Evolutionary conservation across 768 basidiomycete species (phyloP).

Genomic region (Leucosporidium creatinivorum): DNA sequence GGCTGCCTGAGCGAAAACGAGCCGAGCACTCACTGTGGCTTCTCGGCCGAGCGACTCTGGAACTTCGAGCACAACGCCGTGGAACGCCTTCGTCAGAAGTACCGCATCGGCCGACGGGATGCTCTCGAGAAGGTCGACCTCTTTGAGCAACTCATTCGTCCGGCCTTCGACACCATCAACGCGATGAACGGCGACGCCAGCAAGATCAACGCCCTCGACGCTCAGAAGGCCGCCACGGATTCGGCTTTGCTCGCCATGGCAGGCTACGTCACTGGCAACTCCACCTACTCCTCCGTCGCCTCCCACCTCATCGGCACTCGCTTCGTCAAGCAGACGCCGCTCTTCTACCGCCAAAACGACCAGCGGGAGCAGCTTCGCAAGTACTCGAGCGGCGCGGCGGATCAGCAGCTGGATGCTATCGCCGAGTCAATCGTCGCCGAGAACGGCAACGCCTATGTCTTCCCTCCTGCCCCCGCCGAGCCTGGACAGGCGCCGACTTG

Average conservation of each 20-base stretch:
- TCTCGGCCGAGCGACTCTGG: constrained; percentile 28
- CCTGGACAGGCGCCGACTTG: constrained; percentile 3
- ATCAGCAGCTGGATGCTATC: background rate
- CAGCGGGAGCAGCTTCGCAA: constrained; percentile 15
- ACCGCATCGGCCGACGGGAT: constrained; percentile 15
- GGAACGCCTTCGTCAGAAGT: constrained; percentile 24
- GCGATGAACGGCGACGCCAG: background rate
- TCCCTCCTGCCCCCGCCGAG: constrained; percentile 23
- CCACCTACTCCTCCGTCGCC: constrained; percentile 16
- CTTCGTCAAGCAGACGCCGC: constrained; percentile 26
- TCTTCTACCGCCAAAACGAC: constrained; percentile 18
- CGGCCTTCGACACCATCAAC: background rate
- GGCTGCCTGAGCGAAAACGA: constrained; percentile 20
- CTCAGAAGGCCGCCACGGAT: constrained; percentile 21
- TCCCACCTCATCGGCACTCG: constrained; percentile 28
- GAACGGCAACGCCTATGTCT: constrained; percentile 18
- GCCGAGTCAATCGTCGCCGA: background rate
- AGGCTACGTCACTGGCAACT: constrained; percentile 32
- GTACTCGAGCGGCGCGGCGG: constrained; percentile 5
- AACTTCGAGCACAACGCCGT: constrained; percentile 29
- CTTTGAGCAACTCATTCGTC: constrained; percentile 17
- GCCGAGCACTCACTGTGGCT: constrained; percentile 27
- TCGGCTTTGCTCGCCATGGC: constrained; percentile 33
- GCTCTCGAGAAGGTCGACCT: constrained; percentile 22
- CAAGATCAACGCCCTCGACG: too few species aligned